Conservation (phyloP, 2,329 filamentous ascomycete genomes). For the Corynespora cassiicola region DNA sequence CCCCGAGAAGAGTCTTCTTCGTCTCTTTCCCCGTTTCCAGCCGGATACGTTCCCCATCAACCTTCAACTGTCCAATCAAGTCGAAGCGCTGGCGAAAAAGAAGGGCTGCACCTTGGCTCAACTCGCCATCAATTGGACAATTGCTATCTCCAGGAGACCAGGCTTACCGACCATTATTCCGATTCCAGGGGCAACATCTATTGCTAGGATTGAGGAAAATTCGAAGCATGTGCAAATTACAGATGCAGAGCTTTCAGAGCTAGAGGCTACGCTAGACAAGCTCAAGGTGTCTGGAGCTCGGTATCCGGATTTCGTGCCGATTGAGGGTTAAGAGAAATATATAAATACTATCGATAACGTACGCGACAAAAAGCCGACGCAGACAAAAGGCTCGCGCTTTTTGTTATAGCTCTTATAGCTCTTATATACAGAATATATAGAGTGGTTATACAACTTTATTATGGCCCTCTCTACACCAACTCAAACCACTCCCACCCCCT, state of each 20-base stretch:
- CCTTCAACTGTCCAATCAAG: constrained; percentile 62
- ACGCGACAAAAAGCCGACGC: too few species aligned
- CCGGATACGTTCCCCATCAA: constrained; percentile 67
- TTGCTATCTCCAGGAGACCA: constrained; percentile 51
- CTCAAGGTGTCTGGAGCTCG: constrained; percentile 41
- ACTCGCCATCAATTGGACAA: constrained; percentile 68
- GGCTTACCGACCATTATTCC: constrained; percentile 65
- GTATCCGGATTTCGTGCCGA: constrained; percentile 4
- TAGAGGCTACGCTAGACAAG: constrained; percentile 57
- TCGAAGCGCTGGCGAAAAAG: constrained; percentile 63
- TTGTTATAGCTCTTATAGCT: too few species aligned
- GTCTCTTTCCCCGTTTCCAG: constrained; percentile 63
- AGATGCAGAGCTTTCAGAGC: constrained; percentile 53
- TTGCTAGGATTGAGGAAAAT: constrained; percentile 64
- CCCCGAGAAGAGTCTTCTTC: constrained; percentile 54
- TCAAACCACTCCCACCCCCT: constrained; percentile 12
- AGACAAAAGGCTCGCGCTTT: too few species aligned
- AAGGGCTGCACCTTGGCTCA: constrained; percentile 65
- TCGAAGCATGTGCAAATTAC: constrained; percentile 57
- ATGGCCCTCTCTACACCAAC: constrained; percentile 8
- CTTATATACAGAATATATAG: too few species aligned
- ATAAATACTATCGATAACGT: too few species aligned
- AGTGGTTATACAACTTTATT: too few species aligned
- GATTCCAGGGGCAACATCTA: constrained; percentile 66
- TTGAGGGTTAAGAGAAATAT: constrained; percentile 4